Evolutionary conservation across 495 filamentous ascomycete genomes (phyloP).

Genomic region (Hyaloscypha bicolor): DNA sequence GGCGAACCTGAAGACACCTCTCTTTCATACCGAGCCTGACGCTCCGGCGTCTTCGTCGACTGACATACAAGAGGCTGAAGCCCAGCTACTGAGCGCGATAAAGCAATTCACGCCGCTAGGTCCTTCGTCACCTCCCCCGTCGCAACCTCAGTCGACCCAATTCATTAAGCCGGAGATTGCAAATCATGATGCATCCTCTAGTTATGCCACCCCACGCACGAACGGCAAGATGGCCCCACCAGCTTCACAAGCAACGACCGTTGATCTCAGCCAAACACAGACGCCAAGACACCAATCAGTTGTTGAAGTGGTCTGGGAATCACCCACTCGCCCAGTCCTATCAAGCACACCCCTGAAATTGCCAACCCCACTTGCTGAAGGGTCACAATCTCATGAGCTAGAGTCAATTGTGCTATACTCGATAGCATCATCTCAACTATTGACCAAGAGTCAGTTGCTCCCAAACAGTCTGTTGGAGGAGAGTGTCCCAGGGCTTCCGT

Average conservation of each 20-base stretch:
- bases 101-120: conserved; percentile 41
- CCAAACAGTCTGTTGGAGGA: conserved; percentile 56
- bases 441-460: conserved; percentile 51
- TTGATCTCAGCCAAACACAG: conserved; percentile 30
- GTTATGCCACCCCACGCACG: not conserved
- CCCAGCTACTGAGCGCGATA: conserved; percentile 48
- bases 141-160: not conserved
- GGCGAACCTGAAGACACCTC: conserved; percentile 34
- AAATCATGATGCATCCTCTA: not conserved
- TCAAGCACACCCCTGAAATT: conserved; percentile 18
- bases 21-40: conserved; percentile 17
- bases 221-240: not conserved
- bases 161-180: not conserved
- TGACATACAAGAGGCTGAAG: conserved; percentile 48
- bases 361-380: conserved; percentile 4
- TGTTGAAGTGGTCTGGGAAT: conserved; percentile 27
- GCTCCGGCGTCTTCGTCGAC: conserved; percentile 32
- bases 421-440: conserved; percentile 44
- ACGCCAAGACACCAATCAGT: conserved; percentile 27
- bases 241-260: conserved; percentile 31
- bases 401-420: conserved; percentile 27
- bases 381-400: not conserved
- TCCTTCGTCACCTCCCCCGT: not conserved
- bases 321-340: conserved; percentile 25
- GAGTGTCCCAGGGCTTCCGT: conserved; percentile 44